Evolutionary conservation across 208 protist species (phyloP).

Genomic region (Novymonas esmeraldas): DNA sequence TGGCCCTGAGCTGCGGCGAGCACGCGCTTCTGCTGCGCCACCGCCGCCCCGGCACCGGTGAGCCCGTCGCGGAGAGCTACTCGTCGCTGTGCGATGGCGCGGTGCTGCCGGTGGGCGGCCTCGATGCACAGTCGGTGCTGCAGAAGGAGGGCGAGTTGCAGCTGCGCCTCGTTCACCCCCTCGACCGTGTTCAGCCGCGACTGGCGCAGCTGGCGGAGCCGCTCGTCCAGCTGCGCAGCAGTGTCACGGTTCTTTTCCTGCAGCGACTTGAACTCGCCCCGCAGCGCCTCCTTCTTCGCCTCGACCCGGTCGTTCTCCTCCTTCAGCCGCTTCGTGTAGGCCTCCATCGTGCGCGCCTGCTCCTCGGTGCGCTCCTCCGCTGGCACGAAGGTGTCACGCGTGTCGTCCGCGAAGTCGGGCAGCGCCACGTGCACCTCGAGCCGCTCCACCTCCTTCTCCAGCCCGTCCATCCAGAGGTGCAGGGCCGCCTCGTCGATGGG

Average conservation of each 20-base stretch:
- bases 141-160: constrained; percentile 72
- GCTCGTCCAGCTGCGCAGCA: constrained; percentile 53
- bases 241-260: constrained; percentile 53
- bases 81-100: constrained; percentile 24
- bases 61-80: constrained; percentile 27
- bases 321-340: constrained; percentile 82
- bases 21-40: constrained; percentile 37
- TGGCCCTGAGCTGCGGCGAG: constrained; percentile 31
- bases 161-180: constrained; percentile 66
- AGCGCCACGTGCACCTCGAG: constrained; percentile 59
- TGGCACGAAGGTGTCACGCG: constrained; percentile 71
- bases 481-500: constrained; percentile 66
- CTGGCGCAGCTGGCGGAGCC: constrained; percentile 43
- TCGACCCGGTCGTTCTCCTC: constrained; percentile 73
- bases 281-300: constrained; percentile 62
- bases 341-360: constrained; percentile 65
- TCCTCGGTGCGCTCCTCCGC: constrained; percentile 87
- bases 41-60: constrained; percentile 32
- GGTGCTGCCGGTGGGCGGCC: constrained; percentile 34
- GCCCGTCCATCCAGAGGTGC: constrained; percentile 90
- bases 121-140: constrained; percentile 52
- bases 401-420: constrained; percentile 78
- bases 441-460: constrained; percentile 83
- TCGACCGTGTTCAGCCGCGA: constrained; percentile 48
- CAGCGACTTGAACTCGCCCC: constrained; percentile 61